Conservation (phyloP, 2,329 filamentous ascomycete genomes). For the Fusarium sulawesiense region DNA sequence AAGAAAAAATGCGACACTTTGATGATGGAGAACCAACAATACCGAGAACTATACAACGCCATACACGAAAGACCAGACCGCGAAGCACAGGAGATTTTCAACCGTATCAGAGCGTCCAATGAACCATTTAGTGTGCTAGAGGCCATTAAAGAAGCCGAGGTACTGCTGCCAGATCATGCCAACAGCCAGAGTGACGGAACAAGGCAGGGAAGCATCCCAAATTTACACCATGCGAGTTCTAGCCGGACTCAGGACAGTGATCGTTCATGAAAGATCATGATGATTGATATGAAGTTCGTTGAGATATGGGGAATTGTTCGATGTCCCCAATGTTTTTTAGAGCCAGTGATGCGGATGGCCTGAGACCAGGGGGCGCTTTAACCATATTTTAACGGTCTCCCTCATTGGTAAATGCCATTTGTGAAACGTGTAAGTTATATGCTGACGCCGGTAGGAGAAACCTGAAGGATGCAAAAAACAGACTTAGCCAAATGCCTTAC, state of each 20-base stretch:
- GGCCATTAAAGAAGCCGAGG: constrained; percentile 8
- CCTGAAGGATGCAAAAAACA: neutral
- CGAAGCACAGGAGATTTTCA: constrained; percentile 18
- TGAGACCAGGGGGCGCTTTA: neutral
- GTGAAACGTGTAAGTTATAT: neutral
- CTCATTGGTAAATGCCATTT: neutral
- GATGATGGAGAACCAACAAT: constrained; percentile 19
- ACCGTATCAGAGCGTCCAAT: constrained; percentile 3
- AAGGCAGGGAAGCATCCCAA: neutral
- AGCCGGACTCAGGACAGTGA: neutral
- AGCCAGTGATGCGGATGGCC: neutral
- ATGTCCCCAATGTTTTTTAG: neutral
- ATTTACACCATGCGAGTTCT: neutral
- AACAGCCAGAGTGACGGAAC: neutral
- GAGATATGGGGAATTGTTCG: neutral
- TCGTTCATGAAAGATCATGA: neutral
- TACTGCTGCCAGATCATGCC: neutral
- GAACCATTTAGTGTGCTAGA: constrained; percentile 10
- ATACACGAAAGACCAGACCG: constrained; percentile 10
- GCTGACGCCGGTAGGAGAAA: neutral
- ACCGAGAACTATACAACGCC: constrained; percentile 22
- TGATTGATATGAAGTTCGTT: neutral
- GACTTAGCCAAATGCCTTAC: neutral
- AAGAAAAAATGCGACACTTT: constrained; percentile 19
- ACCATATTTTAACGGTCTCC: neutral